A percentile compares a stretch with the other conserved stretches of the same genome.
Evolutionary conservation across 352 stramenopile genomes (phyloP).

Genomic region (Pythium brachiatum): DNA sequence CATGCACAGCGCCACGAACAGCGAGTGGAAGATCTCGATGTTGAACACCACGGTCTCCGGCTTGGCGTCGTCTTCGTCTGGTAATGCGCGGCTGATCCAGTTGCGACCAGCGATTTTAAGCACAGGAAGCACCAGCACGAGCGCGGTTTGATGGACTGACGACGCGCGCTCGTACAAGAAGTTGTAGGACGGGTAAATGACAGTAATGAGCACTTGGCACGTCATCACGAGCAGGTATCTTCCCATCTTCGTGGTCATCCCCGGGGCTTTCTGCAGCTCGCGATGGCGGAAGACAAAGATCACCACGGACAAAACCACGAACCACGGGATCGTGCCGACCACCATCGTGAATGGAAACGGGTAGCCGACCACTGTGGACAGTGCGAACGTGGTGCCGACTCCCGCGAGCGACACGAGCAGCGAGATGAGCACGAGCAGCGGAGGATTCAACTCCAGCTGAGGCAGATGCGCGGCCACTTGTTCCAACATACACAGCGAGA

Average conservation of each 20-base stretch:
- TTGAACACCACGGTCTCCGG: constrained; percentile 28
- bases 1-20: constrained; percentile 26
- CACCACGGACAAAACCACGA: neutral
- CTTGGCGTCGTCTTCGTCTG: constrained; percentile 27
- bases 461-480: neutral
- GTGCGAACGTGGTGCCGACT: neutral
- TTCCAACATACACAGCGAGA: neutral
- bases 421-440: neutral
- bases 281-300: neutral
- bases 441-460: neutral
- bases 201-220: constrained; percentile 14
- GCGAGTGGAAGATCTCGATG: constrained; percentile 27
- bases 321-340: neutral
- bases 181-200: constrained; percentile 24
- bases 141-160: constrained; percentile 10
- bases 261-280: neutral
- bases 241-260: neutral
- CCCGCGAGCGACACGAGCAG: neutral
- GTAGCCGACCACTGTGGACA: constrained; percentile 7
- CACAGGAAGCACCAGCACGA: constrained; percentile 32
- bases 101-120: constrained; percentile 45
- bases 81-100: constrained; percentile 29
- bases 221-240: constrained; percentile 11
- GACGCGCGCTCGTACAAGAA: constrained; percentile 16
- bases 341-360: constrained; percentile 14